Evolutionary conservation across 2,329 filamentous ascomycete species (phyloP).

Genomic region (Colletotrichum sp.): DNA sequence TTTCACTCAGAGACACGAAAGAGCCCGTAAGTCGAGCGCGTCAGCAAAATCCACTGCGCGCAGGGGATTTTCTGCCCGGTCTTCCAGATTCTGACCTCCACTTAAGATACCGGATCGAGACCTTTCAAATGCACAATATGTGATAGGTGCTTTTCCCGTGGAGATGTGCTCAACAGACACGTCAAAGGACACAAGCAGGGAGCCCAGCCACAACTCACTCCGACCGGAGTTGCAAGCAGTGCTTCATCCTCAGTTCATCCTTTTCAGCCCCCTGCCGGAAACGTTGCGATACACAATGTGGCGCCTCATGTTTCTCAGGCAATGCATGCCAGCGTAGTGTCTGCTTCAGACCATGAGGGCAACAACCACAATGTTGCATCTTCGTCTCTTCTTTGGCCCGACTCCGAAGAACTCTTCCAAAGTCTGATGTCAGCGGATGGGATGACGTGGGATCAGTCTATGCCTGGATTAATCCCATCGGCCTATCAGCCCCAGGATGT

Average conservation of each 20-base stretch:
- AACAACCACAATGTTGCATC: neutral
- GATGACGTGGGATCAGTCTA: neutral
- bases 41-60: neutral
- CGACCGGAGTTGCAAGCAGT: neutral
- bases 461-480: neutral
- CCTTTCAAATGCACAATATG: constrained; percentile 1
- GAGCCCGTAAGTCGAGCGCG: neutral
- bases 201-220: neutral
- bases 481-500: neutral
- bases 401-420: neutral
- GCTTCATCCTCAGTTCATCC: neutral
- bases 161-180: neutral
- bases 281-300: neutral
- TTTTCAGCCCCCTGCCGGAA: neutral
- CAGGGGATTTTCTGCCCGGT: neutral
- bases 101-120: neutral
- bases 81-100: neutral
- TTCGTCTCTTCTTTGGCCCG: neutral
- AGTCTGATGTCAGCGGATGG: neutral
- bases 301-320: neutral
- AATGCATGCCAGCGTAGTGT: neutral
- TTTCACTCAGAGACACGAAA: neutral
- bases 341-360: neutral
- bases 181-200: neutral
- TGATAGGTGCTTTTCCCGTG: neutral